Conservation (phyloP, 1,139 yeast genomes). For the Kodamaea ohmeri region DNA sequence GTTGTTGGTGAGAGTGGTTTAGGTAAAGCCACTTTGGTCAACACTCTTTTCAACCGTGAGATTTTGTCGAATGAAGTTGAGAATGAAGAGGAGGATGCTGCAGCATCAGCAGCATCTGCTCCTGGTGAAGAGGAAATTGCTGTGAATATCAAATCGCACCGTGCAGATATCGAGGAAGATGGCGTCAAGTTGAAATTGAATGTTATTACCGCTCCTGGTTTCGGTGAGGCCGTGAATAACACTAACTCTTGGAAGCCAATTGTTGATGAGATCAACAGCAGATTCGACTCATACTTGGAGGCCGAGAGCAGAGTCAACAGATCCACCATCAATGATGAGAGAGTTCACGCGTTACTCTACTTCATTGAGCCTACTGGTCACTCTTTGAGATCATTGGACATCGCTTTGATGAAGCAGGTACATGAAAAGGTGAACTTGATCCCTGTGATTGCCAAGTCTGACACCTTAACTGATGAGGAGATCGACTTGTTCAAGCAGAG, state of each 20-base stretch:
- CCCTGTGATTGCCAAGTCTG: constrained; percentile 94
- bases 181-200: constrained; percentile 86
- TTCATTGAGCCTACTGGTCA: constrained; percentile 98
- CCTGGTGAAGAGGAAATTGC: constrained; percentile 20
- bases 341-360: constrained; percentile 84
- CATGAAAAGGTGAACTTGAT: constrained; percentile 91
- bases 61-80: constrained; percentile 39
- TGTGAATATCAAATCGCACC: constrained; percentile 65
- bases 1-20: constrained; percentile 91
- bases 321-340: constrained; percentile 65
- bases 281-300: constrained; percentile 88
- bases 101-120: constrained; percentile 18
- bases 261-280: constrained; percentile 79
- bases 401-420: constrained; percentile 81
- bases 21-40: constrained; percentile 90
- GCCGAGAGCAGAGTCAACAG: constrained; percentile 86
- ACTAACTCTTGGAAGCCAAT: constrained; percentile 91
- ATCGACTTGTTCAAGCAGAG: constrained; percentile 68
- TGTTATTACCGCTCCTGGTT: constrained; percentile 90
- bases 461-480: constrained; percentile 89
- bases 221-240: constrained; percentile 89
- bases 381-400: constrained; percentile 83
- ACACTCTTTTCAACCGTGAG: constrained; percentile 83
- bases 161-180: constrained; percentile 83
- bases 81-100: constrained; percentile 17